Evolutionary conservation across 2,329 filamentous ascomycete genomes (phyloP).

Genomic region (Trichoderma guizhouense): DNA sequence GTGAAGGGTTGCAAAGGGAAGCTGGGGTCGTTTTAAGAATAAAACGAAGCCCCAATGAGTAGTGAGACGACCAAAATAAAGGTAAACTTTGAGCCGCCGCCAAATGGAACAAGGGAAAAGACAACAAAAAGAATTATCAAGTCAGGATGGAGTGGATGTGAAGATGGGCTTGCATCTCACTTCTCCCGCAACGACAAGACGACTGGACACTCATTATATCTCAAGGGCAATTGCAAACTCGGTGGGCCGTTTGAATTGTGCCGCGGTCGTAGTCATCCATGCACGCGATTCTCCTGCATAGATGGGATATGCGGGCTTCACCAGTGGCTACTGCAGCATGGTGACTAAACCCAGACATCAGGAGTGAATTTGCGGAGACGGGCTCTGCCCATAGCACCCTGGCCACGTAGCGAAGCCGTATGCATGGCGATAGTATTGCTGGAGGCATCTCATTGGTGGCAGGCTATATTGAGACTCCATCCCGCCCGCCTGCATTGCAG

Average conservation of each 20-base stretch:
- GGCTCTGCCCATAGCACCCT: conserved; percentile 5
- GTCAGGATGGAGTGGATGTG: conserved; percentile 2
- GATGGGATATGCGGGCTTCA: not conserved
- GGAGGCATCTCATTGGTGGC: conserved; percentile 12
- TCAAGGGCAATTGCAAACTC: not conserved
- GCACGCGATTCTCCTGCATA: conserved; percentile 15
- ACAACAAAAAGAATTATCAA: not conserved
- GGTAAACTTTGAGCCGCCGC: not conserved
- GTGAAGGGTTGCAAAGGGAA: not conserved
- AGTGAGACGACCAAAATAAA: not conserved
- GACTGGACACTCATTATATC: conserved; percentile 5
- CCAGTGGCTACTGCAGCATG: not conserved
- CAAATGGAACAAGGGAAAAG: not conserved
- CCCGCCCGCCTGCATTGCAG: conserved; percentile 17
- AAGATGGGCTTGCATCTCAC: conserved; percentile 16
- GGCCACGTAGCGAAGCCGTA: conserved; percentile 16
- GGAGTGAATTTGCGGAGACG: not conserved
- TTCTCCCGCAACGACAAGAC: not conserved
- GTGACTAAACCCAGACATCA: not conserved
- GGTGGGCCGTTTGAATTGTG: not conserved
- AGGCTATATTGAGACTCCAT: not conserved
- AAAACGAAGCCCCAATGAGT: not conserved
- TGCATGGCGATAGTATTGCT: conserved; percentile 17
- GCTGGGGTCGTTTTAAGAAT: not conserved
- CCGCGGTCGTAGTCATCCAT: not conserved